Evolutionary conservation across 805 yeast genomes (phyloP), one percentile per base, ranked within the genome.

Genomic region (Kodamaea jinghongensis): DNA sequence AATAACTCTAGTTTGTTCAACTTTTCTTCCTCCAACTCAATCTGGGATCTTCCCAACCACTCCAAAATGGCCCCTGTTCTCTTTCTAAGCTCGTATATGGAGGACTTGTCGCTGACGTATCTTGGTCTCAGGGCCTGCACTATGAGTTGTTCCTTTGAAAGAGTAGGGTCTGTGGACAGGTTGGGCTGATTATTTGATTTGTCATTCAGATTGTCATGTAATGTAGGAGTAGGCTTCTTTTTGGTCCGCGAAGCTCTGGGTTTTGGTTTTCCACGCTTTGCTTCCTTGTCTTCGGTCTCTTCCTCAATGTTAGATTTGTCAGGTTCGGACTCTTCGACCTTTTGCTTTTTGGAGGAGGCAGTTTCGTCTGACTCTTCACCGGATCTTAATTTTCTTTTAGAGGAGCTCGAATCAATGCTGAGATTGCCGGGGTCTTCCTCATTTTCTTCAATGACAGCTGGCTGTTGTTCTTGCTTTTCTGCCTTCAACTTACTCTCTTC

Each of bases 31-130:
- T 83, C 81, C 45, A 91, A 65, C 54, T 91, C 98, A 45, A 82
- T 62, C 59, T 89, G 96, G 1, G 95, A 85, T 38, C 96, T 73
- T 9, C 90, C 87, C 17, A 91, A 76, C 73, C 90, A 93, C 62
- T 93, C 98, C 51, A 91, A 65, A 14, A 91, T 91, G 1, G 96
- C 95, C 2, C 87, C 83, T 2, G 89, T 85, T 43, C 99, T 75
- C 54, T 87, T 80, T 41, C 89, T 76, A 86, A 91, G 83, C 59
- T 91, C 99, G 50, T 77, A 75, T 44, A 90, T 61, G 3, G 89
- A 76, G 3, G 86, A 77, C 39, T 87, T 76, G 14, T 81, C 80
- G 43, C 83, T 83, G 5, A 96, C 97, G 31, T 80, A 68, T 41
- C 96, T 76, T 10, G 98, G 96, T 50, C 79, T 84, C 34, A 87